phyloP scores from a whole-genome alignment of 2,329 filamentous ascomycete species.

The Albophoma yamanashiensis region DNA sequence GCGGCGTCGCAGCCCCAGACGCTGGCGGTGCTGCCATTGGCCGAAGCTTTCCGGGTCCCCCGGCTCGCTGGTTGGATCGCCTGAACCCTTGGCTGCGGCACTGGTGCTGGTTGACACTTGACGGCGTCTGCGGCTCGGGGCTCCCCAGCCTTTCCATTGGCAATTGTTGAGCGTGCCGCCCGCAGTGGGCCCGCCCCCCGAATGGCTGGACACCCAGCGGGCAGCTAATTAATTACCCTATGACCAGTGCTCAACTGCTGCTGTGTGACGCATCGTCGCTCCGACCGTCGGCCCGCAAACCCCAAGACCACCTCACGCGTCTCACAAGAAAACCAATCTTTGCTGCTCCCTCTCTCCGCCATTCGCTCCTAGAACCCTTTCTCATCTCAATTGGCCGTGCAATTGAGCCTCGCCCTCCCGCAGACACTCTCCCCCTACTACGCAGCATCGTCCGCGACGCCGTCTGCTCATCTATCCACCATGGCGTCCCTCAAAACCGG shows the following conservation, averaged over 20 bases:
- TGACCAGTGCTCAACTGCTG: no score
- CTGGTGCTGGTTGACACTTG: neutral
- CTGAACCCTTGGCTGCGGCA: neutral
- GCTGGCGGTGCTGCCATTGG: neutral
- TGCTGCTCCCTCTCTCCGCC: neutral
- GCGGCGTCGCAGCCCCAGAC: neutral
- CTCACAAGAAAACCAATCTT: neutral
- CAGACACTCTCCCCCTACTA: neutral
- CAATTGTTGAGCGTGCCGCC: neutral
- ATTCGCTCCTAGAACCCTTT: neutral
- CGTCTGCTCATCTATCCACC: neutral
- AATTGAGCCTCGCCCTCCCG: neutral
- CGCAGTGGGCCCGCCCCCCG: neutral
- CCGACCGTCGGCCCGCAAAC: neutral
- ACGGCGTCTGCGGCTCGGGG: no score
- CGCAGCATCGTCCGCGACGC: neutral
- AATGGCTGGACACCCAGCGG: neutral
- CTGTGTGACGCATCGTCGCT: neutral
- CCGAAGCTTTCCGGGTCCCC: neutral
- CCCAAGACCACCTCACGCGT: neutral
- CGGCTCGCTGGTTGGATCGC: neutral
- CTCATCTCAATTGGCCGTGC: neutral
- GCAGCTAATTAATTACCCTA: no score
- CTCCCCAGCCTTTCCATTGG: no score
- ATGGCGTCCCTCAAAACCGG: slow-evolving; percentile 19